Percentiles rank a stretch among this genome's conserved stretches.
phyloP scores from a whole-genome alignment of 306 rosid species.

The Quillaja saponaria region DNA sequence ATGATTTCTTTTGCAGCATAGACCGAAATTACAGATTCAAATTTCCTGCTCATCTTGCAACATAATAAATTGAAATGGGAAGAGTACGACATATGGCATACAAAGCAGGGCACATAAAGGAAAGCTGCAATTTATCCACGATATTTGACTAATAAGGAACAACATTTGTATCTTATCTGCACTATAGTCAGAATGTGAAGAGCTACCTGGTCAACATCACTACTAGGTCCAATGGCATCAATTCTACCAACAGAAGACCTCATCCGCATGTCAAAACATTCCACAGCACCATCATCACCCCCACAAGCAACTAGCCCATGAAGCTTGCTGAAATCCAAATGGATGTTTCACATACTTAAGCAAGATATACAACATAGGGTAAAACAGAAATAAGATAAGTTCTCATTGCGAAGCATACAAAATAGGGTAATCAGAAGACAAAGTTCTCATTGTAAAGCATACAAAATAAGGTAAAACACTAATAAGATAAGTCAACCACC shows the following conservation, averaged over 20 bases:
- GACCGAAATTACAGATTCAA: neutral
- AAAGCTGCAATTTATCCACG: constrained; percentile 5
- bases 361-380: constrained; percentile 25
- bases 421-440: too few relatives aligned
- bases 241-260: constrained; percentile 90
- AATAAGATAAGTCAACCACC: constrained; percentile 42
- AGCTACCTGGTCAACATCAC: constrained; percentile 75
- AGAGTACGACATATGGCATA: constrained; percentile 4
- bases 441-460: too few relatives aligned
- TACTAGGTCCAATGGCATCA: constrained; percentile 72
- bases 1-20: constrained; percentile 14
- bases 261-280: constrained; percentile 82
- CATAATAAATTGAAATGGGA: constrained; percentile 5
- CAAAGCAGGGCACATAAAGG: too few relatives aligned
- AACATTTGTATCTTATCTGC: too few relatives aligned
- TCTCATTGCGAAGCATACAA: too few relatives aligned
- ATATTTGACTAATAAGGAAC: neutral
- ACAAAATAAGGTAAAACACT: constrained; percentile 27
- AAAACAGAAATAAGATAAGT: too few relatives aligned
- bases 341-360: constrained; percentile 27
- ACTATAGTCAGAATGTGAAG: too few relatives aligned
- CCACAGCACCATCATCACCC: constrained; percentile 93
- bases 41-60: constrained; percentile 15
- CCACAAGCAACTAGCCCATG: constrained; percentile 97
- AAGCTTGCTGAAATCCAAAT: constrained; percentile 62